phyloP scores from a whole-genome alignment of 1,284 basidiomycete genomes.

The Chalciporus piperatoides region DNA sequence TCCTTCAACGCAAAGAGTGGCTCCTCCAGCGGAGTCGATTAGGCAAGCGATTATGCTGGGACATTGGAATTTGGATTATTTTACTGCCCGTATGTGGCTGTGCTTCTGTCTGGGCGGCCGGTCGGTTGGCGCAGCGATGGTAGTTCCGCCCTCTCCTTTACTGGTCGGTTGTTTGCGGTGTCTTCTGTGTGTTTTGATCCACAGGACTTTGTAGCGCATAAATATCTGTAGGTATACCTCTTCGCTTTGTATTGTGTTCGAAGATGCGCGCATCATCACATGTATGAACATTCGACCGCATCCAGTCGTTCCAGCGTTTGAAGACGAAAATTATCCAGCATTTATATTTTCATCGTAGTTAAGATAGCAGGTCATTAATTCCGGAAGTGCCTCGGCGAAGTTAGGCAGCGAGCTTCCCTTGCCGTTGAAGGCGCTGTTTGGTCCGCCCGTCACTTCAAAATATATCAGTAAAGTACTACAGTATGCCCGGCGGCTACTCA shows the following conservation, averaged over 20 bases:
- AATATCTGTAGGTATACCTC: neutral
- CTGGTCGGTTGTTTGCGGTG: conserved; percentile 9
- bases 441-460: neutral
- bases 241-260: neutral
- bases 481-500: conserved; percentile 24
- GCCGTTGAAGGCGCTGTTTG: neutral
- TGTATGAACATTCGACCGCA: no score
- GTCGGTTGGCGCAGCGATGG: conserved; percentile 43
- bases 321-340: no score
- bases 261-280: no score
- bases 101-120: conserved; percentile 52
- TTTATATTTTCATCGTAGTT: no score
- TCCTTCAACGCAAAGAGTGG: conserved; percentile 72
- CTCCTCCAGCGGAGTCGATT: conserved; percentile 63
- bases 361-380: neutral
- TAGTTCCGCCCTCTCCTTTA: conserved; percentile 23
- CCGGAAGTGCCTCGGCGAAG: neutral
- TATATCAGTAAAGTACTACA: neutral
- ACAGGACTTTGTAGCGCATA: conserved; percentile 5
- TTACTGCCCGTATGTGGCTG: conserved; percentile 51
- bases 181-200: neutral
- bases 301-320: no score
- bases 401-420: neutral
- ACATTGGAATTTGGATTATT: conserved; percentile 65
- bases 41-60: conserved; percentile 64